phyloP scores from a whole-genome alignment of 495 filamentous ascomycete species.

The Elaphomyces granulatus region DNA sequence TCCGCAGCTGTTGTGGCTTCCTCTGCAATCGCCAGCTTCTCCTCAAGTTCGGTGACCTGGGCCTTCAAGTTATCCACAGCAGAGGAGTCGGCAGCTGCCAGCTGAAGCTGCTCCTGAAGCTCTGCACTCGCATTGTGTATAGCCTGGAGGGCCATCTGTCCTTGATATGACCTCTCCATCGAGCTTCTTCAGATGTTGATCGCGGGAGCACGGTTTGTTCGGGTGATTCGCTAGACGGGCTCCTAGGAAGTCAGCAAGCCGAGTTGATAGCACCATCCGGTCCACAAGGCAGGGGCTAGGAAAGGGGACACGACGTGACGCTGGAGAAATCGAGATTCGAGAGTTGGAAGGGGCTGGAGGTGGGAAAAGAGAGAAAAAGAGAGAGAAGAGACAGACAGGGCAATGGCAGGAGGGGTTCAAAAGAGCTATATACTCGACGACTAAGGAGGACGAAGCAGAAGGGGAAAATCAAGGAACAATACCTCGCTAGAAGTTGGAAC shows the following conservation, averaged over 20 bases:
- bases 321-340: not conserved
- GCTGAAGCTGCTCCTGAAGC: conserved; percentile 23
- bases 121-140: conserved; percentile 21
- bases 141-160: conserved; percentile 26
- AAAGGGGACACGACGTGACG: not conserved
- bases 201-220: conserved; percentile 13
- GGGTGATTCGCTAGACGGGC: not conserved
- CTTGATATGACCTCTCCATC: conserved; percentile 25
- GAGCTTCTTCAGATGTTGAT: conserved; percentile 16
- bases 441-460: too few species aligned
- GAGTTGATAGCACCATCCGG: not conserved
- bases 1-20: conserved; percentile 13
- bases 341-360: not conserved
- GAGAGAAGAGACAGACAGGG: not conserved
- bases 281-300: not conserved
- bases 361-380: conserved; percentile 3
- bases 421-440: too few species aligned
- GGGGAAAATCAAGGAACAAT: too few species aligned
- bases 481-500: too few species aligned
- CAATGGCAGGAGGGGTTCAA: too few species aligned
- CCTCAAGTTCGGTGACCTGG: conserved; percentile 24
- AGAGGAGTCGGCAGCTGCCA: conserved; percentile 27
- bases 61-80: conserved; percentile 22
- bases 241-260: not conserved
- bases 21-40: conserved; percentile 23